Evolutionary conservation across 1,284 basidiomycete species (phyloP), one percentile per base, ranked within the genome.

Genomic region (Peniophora sp.): DNA sequence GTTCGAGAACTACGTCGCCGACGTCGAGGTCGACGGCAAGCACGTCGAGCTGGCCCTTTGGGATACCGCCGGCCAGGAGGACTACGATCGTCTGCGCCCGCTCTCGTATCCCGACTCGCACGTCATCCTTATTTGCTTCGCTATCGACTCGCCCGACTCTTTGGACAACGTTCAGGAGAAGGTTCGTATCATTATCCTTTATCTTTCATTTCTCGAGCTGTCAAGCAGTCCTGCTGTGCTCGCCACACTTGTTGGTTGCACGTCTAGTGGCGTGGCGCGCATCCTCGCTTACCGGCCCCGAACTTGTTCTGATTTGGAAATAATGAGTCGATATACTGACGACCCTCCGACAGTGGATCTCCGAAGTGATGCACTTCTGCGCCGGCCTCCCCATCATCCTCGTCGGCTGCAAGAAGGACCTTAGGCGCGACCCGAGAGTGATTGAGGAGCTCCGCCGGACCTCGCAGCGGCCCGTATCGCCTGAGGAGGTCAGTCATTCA

Each of bases 101-200:
- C 73, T 88, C 55, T 81, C 78, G 43, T 88, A 87, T 71, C 84
- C 83, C 53, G 83, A 88, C 72, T 83, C 83, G 50, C 80, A 88
- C 68, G 85, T 88, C 64, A 83, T 88, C 66, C 76, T 89, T 53
- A 85, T 88, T 65, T 88, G 85, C 65, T 89, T 86, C 65, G 83
- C 84, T 51, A 76, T 88, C 60, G 85, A 88, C 70, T 85, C 80
- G 51, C 85, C 85, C 54, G 83, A 85, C 63, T 85, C 83, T 51
- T 73, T 88, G 51, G 85, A 87, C 67, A 88, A 88, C 71, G 84
- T 89, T 22, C 83, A 87, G 70, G 85, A 88, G 72, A 88, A 88
- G 79, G 83, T 80, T 50, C 52, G 74, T 68, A 34, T n/a, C n/a
- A n/a, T 46, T 45, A 10, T n/a, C 22, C 22, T 22, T 22, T 32